Evolutionary conservation across 1,284 basidiomycete genomes (phyloP), one percentile per base, ranked within the genome.

Genomic region (Fomitopsis pinicola): DNA sequence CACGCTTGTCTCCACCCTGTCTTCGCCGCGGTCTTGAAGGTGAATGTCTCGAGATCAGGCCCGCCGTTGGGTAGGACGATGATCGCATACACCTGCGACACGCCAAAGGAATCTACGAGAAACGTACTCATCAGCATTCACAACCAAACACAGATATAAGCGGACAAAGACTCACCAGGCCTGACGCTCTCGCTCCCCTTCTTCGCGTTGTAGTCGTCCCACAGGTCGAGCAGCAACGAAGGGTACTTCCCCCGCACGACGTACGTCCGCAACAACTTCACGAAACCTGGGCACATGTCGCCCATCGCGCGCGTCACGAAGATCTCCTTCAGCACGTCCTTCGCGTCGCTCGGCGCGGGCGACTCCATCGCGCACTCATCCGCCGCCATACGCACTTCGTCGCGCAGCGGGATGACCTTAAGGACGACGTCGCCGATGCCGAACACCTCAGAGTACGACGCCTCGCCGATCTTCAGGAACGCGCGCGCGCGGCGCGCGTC

Each of bases 371-470:
- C 79, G 1, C 66, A 70, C 14, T 61, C 62, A 14, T 64, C 62
- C 63, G 84, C 84, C 78, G 75, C 53, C 88, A 69, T 1, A 86
- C 89, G 48, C 94, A 86, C 9, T 67, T 88, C 88, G 59, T 83
- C 80, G 40, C 82, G 78, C 56, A 94, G 74, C 1, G 93, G 92
- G 28, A 97, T 87, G 55, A 97, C 82, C 77, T 97, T 97, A 67
- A 96, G 79, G 17, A 97, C 94, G 40, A 94, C 85, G 66, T 89
- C 84, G 1, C 88, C 87, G 55, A 95, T 87, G 4, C 89, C 89
- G 76, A 94, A 99, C n/a, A 99, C 97, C 72, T 99, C 97, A 0
- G 95, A 97, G 74, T 92, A 99, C 55, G 92, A 95, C 12, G 97
- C 97, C 76, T 99, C 97, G 52, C 96, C 97, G 58, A 98, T 88